Evolutionary conservation across 768 basidiomycete species (phyloP).

Genomic region (Pholiota microspora): DNA sequence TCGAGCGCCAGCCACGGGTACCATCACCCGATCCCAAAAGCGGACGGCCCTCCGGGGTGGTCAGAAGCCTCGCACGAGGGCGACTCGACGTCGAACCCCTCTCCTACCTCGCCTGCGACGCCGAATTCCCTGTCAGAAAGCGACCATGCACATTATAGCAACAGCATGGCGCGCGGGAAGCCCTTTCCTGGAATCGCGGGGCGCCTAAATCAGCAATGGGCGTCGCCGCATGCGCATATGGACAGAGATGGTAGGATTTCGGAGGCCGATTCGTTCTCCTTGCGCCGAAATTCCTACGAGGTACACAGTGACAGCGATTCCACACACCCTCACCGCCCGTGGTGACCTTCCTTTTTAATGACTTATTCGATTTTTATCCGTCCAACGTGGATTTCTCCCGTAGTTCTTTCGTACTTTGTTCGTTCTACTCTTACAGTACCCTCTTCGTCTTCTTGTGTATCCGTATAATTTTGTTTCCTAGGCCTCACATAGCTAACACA

Average conservation of each 20-base stretch:
- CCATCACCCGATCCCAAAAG: constrained; percentile 7
- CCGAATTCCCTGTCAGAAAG: constrained; percentile 42
- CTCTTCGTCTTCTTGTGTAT: background rate
- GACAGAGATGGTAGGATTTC: constrained; percentile 16
- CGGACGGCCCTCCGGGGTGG: constrained; percentile 12
- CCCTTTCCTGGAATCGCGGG: constrained; percentile 14
- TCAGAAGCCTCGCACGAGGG: constrained; percentile 39
- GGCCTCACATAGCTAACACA: background rate
- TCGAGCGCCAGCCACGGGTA: constrained; percentile 12
- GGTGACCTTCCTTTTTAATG: constrained; percentile 27
- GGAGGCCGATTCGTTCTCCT: constrained; percentile 12
- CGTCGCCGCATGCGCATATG: constrained; percentile 8
- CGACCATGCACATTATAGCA: constrained; percentile 4
- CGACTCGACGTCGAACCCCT: constrained; percentile 47
- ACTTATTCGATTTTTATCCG: constrained; percentile 12
- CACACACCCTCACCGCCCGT: constrained; percentile 42
- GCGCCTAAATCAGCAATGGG: constrained; percentile 16
- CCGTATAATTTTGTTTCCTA: background rate
- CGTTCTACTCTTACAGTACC: background rate
- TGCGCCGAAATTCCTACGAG: constrained; percentile 22
- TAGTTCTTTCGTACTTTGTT: background rate
- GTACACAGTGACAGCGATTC: constrained; percentile 35
- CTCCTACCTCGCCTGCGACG: constrained; percentile 54
- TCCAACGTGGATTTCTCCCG: background rate
- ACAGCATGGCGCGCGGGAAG: constrained; percentile 7